Evolutionary conservation across 2,329 filamentous ascomycete genomes (phyloP).

Genomic region (Ramularia endophylla): DNA sequence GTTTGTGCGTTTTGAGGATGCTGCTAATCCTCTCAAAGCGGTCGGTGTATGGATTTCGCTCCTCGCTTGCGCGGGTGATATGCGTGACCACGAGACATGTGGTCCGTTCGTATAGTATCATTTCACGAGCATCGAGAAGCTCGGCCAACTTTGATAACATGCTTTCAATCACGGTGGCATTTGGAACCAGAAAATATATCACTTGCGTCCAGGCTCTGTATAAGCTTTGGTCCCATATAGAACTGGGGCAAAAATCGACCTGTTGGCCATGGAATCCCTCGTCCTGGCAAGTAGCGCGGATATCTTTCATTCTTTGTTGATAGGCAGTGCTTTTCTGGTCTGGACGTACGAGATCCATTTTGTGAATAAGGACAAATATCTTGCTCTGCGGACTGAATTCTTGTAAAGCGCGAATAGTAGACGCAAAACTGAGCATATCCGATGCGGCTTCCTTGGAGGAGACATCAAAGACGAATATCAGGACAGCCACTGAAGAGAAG

Average conservation of each 20-base stretch:
- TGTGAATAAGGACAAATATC: conserved; percentile 95
- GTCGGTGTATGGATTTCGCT: conserved; percentile 78
- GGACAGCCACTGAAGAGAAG: conserved; percentile 90
- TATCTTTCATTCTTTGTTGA: conserved; percentile 71
- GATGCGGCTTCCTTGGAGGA: conserved; percentile 91
- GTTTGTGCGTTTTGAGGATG: conserved; percentile 98
- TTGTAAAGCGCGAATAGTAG: conserved; percentile 79
- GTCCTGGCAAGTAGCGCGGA: conserved; percentile 62
- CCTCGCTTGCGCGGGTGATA: conserved; percentile 69
- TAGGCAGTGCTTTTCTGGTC: conserved; percentile 75
- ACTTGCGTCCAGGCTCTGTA: conserved; percentile 99
- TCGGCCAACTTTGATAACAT: conserved; percentile 77
- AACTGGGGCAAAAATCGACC: conserved; percentile 85
- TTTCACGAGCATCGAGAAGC: conserved; percentile 85
- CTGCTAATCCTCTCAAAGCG: conserved; percentile 93
- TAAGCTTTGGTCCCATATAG: conserved; percentile 96
- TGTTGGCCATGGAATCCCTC: conserved; percentile 53
- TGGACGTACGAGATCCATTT: conserved; percentile 91
- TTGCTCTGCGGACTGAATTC: conserved; percentile 77
- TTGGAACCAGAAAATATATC: conserved; percentile 96
- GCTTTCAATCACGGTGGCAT: conserved; percentile 78
- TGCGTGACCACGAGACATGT: conserved; percentile 96
- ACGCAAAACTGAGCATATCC: conserved; percentile 86
- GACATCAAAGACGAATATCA: conserved; percentile 99
- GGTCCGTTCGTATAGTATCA: conserved; percentile 90